Evolutionary conservation across 495 filamentous ascomycete species (phyloP), one percentile per base, ranked within the genome.

Genomic region (Aspergillus indologenus): DNA sequence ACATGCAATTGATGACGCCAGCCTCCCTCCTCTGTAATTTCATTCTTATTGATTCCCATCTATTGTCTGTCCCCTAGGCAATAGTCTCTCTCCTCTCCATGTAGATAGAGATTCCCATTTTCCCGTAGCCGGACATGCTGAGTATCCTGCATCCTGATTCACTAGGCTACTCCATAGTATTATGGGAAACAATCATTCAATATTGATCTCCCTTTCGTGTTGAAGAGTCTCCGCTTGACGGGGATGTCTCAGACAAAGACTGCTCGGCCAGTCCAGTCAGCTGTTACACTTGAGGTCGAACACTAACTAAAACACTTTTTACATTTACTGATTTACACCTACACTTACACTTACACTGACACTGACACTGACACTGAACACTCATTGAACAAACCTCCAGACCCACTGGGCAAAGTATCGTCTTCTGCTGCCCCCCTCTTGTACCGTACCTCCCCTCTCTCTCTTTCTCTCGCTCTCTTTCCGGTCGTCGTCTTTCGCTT

Each of bases 401-500:
- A 40, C 34, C 34, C 34, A 40, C 34, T 14, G 17, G 15, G 48
- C 29, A 34, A 58, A 58, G 24, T 48, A 54, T 58, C 34, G 12
- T 42, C 44, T 50, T 53, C 4, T 47, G 53, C 46, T 45, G 29
- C 31, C 53, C 23, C 54, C 26, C 51, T 45, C 12, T 15, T 7
- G 5, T 40, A 4, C 12, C 12, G 34, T 40, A 40, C 34, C 5
- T 40, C 12, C 2, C 12, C 12, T 14, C 34, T 40, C 22, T 54
- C 26, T 4, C 26, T 29, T 29, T 29, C 55, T 59, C n/a, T 24
- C 23, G 21, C 21, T 34, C 48, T 51, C 29, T 43, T 52, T 54
- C 42, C 47, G n/a, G n/a, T n/a, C n/a, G n/a, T n/a, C n/a, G n/a
- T 50, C 52, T 46, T 57, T 43, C 56, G 52, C 22, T 26, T 42